phyloP scores from a whole-genome alignment of 2,329 filamentous ascomycete species.

The Fusarium duplospermum region DNA sequence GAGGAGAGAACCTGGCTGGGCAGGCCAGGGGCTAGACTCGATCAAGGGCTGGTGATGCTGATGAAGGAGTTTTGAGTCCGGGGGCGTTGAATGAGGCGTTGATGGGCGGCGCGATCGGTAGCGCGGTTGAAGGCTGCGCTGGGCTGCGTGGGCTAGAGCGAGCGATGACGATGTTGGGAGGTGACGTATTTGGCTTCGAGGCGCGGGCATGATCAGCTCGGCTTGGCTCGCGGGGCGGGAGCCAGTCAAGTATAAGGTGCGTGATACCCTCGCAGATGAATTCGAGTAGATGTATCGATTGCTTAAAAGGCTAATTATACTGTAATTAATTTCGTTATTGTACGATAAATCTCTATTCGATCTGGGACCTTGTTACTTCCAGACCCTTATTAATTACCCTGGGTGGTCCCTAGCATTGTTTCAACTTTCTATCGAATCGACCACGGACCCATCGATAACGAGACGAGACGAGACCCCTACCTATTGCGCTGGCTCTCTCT shows the following conservation, averaged over 20 bases:
- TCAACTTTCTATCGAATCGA: background rate
- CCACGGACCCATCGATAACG: constrained; percentile 3
- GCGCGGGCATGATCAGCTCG: constrained; percentile 31
- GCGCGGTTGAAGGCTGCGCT: background rate
- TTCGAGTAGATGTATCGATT: background rate
- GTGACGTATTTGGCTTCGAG: constrained; percentile 41
- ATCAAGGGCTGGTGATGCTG: constrained; percentile 28
- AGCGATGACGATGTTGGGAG: constrained; percentile 40
- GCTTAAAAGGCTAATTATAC: background rate
- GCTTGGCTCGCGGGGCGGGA: background rate
- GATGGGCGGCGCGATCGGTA: constrained; percentile 9
- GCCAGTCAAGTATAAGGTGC: constrained; percentile 11
- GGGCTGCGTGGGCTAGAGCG: background rate
- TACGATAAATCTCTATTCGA: background rate
- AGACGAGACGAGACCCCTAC: constrained; percentile 1
- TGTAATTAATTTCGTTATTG: background rate
- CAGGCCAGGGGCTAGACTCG: constrained; percentile 16
- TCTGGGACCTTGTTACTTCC: background rate
- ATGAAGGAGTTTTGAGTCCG: constrained; percentile 14
- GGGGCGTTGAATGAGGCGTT: constrained; percentile 6
- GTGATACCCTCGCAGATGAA: background rate
- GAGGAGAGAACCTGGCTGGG: constrained; percentile 2
- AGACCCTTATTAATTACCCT: background rate
- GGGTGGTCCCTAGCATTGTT: constrained; percentile 2
- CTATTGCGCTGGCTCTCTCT: constrained; percentile 3